These are phyloP conservation scores for Erysimum pusillum DNA, from an alignment of 441 rosid genomes.

Conservation along the genomic window DNA sequence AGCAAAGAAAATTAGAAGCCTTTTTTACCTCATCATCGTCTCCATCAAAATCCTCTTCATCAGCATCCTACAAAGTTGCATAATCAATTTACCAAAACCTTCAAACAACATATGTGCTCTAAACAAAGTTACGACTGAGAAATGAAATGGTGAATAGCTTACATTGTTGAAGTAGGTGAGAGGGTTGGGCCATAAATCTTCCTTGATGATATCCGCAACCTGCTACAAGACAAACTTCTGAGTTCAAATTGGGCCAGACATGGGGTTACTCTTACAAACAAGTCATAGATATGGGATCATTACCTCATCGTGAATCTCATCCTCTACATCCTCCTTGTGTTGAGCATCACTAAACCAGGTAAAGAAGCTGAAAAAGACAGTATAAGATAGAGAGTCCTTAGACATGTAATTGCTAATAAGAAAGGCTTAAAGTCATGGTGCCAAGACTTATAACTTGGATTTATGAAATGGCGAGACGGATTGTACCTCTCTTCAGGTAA, in stretches of 20 bases:
- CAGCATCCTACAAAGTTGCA: slow-evolving; percentile 70
- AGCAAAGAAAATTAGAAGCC: neutral
- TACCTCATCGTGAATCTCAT: slow-evolving; percentile 86
- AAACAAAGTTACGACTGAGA: neutral
- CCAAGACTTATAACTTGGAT: too few relatives aligned
- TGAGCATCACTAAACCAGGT: slow-evolving; percentile 76
- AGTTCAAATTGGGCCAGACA: slow-evolving; percentile 10
- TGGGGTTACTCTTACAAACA: too few relatives aligned
- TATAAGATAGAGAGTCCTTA: neutral
- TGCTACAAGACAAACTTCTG: slow-evolving; percentile 50
- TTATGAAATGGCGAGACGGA: too few relatives aligned
- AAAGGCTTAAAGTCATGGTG: too few relatives aligned
- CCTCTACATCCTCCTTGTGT: slow-evolving; percentile 64
- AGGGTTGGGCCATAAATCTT: slow-evolving; percentile 97
- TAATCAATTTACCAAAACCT: slow-evolving; percentile 25
- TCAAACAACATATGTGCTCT: slow-evolving; percentile 4
- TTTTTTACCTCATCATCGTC: slow-evolving; percentile 64
- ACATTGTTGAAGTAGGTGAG: slow-evolving; percentile 89
- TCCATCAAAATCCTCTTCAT: slow-evolving; percentile 80
- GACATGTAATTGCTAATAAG: neutral
- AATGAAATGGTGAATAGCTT: slow-evolving; percentile 23
- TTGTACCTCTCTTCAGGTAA: slow-evolving; percentile 82
- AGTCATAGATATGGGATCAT: slow-evolving; percentile 32
- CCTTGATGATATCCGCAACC: slow-evolving; percentile 95
- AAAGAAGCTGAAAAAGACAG: slow-evolving; percentile 77